Percentiles rank a stretch among this genome's conserved stretches.
Evolutionary conservation across 495 filamentous ascomycete genomes (phyloP).

Genomic region (Neurospora terricola): DNA sequence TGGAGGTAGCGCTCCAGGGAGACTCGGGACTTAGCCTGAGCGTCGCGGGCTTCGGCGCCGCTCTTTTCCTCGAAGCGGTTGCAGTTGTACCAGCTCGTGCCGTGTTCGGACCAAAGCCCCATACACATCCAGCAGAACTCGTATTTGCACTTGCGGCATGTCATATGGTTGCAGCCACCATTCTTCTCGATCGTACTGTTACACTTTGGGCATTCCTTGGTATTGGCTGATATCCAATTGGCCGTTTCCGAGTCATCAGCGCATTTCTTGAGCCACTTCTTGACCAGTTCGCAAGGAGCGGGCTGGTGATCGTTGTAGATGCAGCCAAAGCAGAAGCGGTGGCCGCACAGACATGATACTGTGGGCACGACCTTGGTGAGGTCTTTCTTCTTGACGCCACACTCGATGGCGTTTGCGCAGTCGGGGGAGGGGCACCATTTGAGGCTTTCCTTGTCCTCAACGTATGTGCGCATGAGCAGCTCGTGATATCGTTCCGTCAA

Average conservation of each 20-base stretch:
- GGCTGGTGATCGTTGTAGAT: slow-evolving; percentile 87
- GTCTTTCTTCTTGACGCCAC: slow-evolving; percentile 73
- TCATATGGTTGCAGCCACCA: slow-evolving; percentile 99
- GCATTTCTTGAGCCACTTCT: slow-evolving; percentile 96
- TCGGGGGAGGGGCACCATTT: slow-evolving; percentile 98
- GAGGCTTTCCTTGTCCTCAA: slow-evolving; percentile 88
- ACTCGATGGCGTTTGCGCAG: slow-evolving; percentile 87
- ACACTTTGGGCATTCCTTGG: slow-evolving; percentile 95
- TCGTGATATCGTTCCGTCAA: slow-evolving; percentile 71
- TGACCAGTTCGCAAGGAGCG: slow-evolving; percentile 81
- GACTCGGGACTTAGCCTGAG: slow-evolving; percentile 79
- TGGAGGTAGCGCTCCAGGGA: slow-evolving; percentile 90
- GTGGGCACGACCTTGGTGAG: slow-evolving; percentile 79
- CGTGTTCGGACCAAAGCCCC: slow-evolving; percentile 96
- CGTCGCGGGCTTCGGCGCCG: slow-evolving; percentile 77
- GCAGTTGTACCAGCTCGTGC: slow-evolving; percentile 99
- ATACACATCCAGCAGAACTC: slow-evolving; percentile 99
- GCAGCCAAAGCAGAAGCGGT: slow-evolving; percentile 95
- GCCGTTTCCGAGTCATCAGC: slow-evolving; percentile 97
- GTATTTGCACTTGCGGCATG: slow-evolving; percentile 94
- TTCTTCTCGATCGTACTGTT: slow-evolving; percentile 98
- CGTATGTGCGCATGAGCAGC: slow-evolving; percentile 85
- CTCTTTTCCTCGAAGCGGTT: slow-evolving; percentile 95
- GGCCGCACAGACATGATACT: slow-evolving; percentile 71
- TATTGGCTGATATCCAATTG: slow-evolving; percentile 99